Percentiles rank a stretch among this genome's conserved stretches.
These are phyloP conservation scores for Tolypocladium guangdongense DNA, from an alignment of 2,329 filamentous ascomycete species.

Conservation along the genomic window DNA sequence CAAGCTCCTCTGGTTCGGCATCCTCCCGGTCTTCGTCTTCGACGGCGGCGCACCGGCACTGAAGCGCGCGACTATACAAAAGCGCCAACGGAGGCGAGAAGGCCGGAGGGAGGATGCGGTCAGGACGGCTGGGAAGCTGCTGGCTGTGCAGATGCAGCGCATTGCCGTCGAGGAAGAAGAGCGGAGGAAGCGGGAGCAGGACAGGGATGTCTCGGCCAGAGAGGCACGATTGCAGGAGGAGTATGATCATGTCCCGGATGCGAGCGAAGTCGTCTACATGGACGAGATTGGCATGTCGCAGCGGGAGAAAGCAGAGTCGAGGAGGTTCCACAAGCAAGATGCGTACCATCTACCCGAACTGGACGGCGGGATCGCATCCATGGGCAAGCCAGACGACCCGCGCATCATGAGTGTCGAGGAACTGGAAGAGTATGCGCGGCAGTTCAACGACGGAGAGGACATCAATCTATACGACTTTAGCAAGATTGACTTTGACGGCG, in stretches of 20 bases:
- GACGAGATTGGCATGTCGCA: slow-evolving; percentile 79
- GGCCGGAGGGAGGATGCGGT: slow-evolving; percentile 88
- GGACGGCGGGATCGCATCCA: slow-evolving; percentile 64
- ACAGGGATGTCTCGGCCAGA: slow-evolving; percentile 29
- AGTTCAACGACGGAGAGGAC: slow-evolving; percentile 88
- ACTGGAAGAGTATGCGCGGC: slow-evolving; percentile 82
- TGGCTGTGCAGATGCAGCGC: slow-evolving; percentile 91
- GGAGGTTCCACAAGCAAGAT: slow-evolving; percentile 83
- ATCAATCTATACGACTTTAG: slow-evolving; percentile 91
- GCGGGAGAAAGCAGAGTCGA: slow-evolving; percentile 60
- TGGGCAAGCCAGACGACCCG: slow-evolving; percentile 86
- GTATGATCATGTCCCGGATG: slow-evolving; percentile 51
- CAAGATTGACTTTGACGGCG: slow-evolving; percentile 94
- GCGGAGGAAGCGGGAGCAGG: slow-evolving; percentile 41
- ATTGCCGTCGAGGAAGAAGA: slow-evolving; percentile 75
- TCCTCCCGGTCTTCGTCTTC: slow-evolving; percentile 95
- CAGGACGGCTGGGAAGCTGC: slow-evolving; percentile 77
- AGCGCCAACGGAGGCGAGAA: slow-evolving; percentile 68
- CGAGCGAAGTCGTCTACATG: slow-evolving; percentile 69
- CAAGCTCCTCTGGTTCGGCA: slow-evolving; percentile 93
- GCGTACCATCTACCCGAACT: slow-evolving; percentile 91
- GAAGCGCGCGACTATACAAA: slow-evolving; percentile 82
- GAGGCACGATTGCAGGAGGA: slow-evolving; percentile 45
- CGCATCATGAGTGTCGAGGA: slow-evolving; percentile 95
- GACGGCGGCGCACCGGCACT: slow-evolving; percentile 87